Evolutionary conservation across 2,329 filamentous ascomycete genomes (phyloP).

Genomic region (Beauveria bassiana): DNA sequence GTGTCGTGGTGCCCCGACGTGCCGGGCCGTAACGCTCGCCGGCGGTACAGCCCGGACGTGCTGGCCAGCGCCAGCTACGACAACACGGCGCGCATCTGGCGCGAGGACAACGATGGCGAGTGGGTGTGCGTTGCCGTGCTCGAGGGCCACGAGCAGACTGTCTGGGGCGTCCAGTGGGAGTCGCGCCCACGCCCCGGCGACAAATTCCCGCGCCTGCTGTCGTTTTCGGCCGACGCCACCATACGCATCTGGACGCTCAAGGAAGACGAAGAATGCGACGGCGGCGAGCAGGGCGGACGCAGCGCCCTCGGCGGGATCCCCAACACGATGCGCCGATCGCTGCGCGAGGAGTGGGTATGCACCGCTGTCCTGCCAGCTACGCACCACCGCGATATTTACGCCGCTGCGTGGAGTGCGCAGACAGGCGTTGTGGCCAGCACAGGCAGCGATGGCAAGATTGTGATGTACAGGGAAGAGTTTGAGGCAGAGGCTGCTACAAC

Average conservation of each 20-base stretch:
- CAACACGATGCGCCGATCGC: slow-evolving; percentile 75
- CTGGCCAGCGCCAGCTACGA: slow-evolving; percentile 92
- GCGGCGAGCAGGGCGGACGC: slow-evolving; percentile 22
- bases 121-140: slow-evolving; percentile 86
- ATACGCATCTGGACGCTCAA: slow-evolving; percentile 72
- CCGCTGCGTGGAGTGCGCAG: slow-evolving; percentile 71
- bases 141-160: slow-evolving; percentile 73
- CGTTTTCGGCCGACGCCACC: slow-evolving; percentile 77
- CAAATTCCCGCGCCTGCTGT: slow-evolving; percentile 58
- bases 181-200: slow-evolving; percentile 28
- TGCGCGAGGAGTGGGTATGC: slow-evolving; percentile 78
- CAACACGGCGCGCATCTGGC: slow-evolving; percentile 80
- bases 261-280: slow-evolving; percentile 39
- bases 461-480: slow-evolving; percentile 62
- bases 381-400: slow-evolving; percentile 78
- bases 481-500: slow-evolving; percentile 13
- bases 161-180: slow-evolving; percentile 82
- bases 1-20: slow-evolving; percentile 82
- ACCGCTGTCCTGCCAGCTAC: slow-evolving; percentile 64
- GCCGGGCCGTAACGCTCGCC: slow-evolving; percentile 35
- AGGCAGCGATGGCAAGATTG: slow-evolving; percentile 77
- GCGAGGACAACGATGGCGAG: slow-evolving; percentile 79
- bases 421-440: slow-evolving; percentile 78
- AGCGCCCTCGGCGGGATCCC: slow-evolving; percentile 57
- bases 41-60: slow-evolving; percentile 56